Percentiles rank a stretch among this genome's conserved stretches.
Evolutionary conservation across 202 grass and related monocot species (phyloP).

Genomic region (Digitaria exilis): DNA sequence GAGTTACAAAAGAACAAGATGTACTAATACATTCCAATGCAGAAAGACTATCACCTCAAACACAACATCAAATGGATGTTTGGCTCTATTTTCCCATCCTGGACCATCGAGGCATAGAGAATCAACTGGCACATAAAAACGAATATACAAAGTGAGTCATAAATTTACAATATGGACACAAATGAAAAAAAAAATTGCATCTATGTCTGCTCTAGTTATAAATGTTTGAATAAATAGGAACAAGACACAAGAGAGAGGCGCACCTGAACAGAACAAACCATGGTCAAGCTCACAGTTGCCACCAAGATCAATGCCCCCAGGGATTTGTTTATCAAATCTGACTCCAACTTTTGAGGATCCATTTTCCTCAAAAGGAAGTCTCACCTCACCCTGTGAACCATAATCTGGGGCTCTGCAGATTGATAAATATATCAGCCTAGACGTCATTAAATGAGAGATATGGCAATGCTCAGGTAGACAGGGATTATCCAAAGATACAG

Average conservation of each 20-base stretch:
- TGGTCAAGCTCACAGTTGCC: slow-evolving; percentile 91
- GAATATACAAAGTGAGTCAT: not conserved
- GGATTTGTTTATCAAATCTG: slow-evolving; percentile 84
- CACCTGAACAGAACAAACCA: slow-evolving; percentile 90
- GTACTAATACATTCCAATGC: not conserved
- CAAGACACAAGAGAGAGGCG: slow-evolving; percentile 35
- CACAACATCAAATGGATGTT: slow-evolving; percentile 80
- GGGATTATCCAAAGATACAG: slow-evolving; percentile 11
- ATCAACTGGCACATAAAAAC: slow-evolving; percentile 64
- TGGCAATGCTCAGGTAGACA: not conserved
- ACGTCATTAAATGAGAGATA: not conserved
- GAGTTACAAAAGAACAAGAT: slow-evolving; percentile 20
- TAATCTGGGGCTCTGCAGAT: slow-evolving; percentile 79
- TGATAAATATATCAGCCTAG: slow-evolving; percentile 26
- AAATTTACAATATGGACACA: slow-evolving; percentile 21
- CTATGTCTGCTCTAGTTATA: slow-evolving; percentile 30
- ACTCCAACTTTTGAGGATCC: slow-evolving; percentile 90
- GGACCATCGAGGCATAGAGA: slow-evolving; percentile 72
- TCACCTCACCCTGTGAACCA: slow-evolving; percentile 83
- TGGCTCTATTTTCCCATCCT: slow-evolving; percentile 76
- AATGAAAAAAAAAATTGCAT: slow-evolving; percentile 28
- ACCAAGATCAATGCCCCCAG: slow-evolving; percentile 88
- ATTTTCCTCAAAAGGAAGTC: slow-evolving; percentile 93
- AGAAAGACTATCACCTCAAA: slow-evolving; percentile 67
- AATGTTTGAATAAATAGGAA: not conserved